Evolutionary conservation across 2,329 filamentous ascomycete genomes (phyloP), one percentile per base, ranked within the genome.

Genomic region (Trichoderma guizhouense): DNA sequence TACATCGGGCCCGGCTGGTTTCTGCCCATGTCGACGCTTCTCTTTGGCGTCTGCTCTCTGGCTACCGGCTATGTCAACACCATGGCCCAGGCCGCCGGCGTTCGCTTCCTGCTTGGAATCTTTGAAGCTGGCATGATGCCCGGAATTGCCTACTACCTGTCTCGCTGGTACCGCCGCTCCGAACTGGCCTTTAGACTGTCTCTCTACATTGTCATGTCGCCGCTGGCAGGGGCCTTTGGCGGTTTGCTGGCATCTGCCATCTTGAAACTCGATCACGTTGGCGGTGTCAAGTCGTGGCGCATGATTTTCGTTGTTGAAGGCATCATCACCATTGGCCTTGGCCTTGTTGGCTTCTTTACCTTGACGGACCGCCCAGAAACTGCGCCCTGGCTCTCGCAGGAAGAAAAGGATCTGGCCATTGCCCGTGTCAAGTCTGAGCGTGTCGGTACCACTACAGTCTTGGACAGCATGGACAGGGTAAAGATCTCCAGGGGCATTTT

Each of bases 121-220:
- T 93, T 93, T 72, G 92, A 94, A 79, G 90, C 92, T 0, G 92
- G 91, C 8, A 89, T 94, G 87, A 80, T 93, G 69, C 92, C 92
- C 0, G 91, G 92, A 0, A 92, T 93, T 53, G 90, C 91, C 0
- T 94, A 93, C 79, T 93, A 93, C 76, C 81, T 93, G 24, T 90
- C 88, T 1, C 84, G 91, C 66, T 93, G 91, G 91, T 93, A 93
- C 75, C 84, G 90, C n/a, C 84, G 89, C 36, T 86, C 86, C 64
- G 91, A 94, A 79, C 82, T 93, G 7, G 86, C 89, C 0, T 92
- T 92, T 78, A 86, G 91, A 0, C 82, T 93, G 0, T 87, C 89
- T 0, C 81, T 93, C 2, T 93, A 92, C 80, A 88, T 93, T 69
- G 89, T 92, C 71, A 91, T 90, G 86, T 88, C 90, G 0, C 90